Evolutionary conservation across 306 rosid species (phyloP).

Genomic region (Lathyrus sativus): DNA sequence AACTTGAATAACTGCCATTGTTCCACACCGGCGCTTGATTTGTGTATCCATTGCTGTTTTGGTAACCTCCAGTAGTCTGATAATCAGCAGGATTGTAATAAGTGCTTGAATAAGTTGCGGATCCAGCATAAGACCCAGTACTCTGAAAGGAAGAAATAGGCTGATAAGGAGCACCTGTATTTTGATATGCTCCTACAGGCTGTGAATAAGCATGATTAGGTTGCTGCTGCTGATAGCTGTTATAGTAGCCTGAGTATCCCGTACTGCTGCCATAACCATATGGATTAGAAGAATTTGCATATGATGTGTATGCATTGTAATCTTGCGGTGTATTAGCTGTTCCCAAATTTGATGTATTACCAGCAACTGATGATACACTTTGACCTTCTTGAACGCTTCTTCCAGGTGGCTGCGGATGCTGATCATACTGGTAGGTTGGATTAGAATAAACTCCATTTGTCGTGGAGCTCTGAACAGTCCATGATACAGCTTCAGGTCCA

Average conservation of each 20-base stretch:
- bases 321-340: constrained; percentile 85
- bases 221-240: constrained; percentile 88
- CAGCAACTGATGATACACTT: constrained; percentile 61
- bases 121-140: constrained; percentile 99
- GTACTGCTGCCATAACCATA: constrained; percentile 91
- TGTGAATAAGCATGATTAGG: constrained; percentile 87
- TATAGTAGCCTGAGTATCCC: constrained; percentile 82
- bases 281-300: constrained; percentile 76
- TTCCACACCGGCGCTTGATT: constrained; percentile 77
- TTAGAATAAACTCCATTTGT: constrained; percentile 69
- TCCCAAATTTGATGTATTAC: constrained; percentile 88
- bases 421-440: constrained; percentile 73
- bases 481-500: constrained; percentile 65
- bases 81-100: constrained; percentile 99
- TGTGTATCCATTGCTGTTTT: constrained; percentile 71
- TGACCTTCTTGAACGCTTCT: constrained; percentile 68
- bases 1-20: constrained; percentile 76
- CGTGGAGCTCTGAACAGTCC: constrained; percentile 64
- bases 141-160: constrained; percentile 99
- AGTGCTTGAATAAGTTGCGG: constrained; percentile 99
- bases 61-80: constrained; percentile 96
- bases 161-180: constrained; percentile 99
- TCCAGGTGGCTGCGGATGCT: constrained; percentile 65
- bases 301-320: constrained; percentile 79
- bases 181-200: constrained; percentile 98